Evolutionary conservation across 2,329 filamentous ascomycete species (phyloP), one percentile per base, ranked within the genome.

Genomic region (Parafenestella ontariensis): DNA sequence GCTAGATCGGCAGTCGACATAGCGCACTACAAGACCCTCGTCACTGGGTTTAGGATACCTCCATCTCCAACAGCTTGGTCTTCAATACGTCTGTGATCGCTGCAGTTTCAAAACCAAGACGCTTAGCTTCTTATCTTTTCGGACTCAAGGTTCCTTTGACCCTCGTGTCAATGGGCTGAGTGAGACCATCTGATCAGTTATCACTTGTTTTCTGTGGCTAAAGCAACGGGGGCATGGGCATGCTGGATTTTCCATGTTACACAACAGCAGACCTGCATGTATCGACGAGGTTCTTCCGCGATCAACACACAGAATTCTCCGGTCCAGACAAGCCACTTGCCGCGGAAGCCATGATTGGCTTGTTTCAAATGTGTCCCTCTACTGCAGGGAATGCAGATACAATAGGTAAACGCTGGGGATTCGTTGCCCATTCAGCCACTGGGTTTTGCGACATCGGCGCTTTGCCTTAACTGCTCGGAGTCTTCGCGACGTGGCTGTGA

Each of bases 291-390:
- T 49, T 60, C 52, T 56, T 56, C n/a, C 36, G 44, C 29, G 50
- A 59, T 52, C 52, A 48, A 37, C 46, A 23, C 44, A n/a, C n/a
- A 58, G 48, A 65, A 66, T 56, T 59, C 53, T 59, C 57, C 58
- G 58, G 47, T 41, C 20, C 17, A 23, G 20, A 49, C 52, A 64
- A 65, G 61, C 57, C 57, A 58, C 58, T 55, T 55, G 51, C 53
- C 51, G 42, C 47, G 51, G 34, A 45, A 45, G 31, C 40, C 10
- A 31, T 58, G 55, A 63, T 64, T 62, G 55, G 53, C 34, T 48
- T 41, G 20, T 34, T 46, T 34, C n/a, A 11, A 46, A 29, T 31
- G n/a, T 46, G 55, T 41, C 23, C 20, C 18, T 31, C 29, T 42
- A 24, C 48, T 45, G 31, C 28, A 51, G 50, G 23, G 44, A 57